A percentile compares a stretch with the other conserved stretches of the same genome.
Conservation (phyloP, 164 flowering plant species). For the Magnolia changhungtana region DNA sequence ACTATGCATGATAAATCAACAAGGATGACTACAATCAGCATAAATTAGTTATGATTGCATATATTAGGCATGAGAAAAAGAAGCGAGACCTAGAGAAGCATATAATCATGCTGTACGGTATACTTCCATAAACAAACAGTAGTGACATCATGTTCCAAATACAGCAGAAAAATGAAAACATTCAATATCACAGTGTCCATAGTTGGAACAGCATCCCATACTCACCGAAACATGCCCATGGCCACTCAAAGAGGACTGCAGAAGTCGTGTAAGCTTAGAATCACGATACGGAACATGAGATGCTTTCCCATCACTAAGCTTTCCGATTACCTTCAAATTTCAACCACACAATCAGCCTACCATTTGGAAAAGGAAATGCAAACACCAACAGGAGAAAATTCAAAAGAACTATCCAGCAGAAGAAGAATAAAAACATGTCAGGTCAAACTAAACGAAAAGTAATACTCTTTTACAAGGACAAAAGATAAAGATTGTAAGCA, state of each 20-base stretch:
- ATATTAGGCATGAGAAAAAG: not conserved
- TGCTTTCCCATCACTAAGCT: conserved; percentile 93
- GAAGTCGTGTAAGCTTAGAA: conserved; percentile 96
- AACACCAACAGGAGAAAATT: not conserved
- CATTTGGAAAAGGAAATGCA: not conserved
- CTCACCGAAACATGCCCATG: conserved; percentile 98
- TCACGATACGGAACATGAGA: conserved; percentile 98
- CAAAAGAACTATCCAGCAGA: not conserved
- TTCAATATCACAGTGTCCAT: not conserved
- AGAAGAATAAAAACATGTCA: not conserved
- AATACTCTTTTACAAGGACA: no score
- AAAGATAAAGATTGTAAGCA: no score
- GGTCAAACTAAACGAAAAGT: no score
- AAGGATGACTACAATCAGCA: not conserved
- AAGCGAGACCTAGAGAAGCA: not conserved
- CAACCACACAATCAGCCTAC: conserved; percentile 18
- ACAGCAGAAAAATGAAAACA: not conserved
- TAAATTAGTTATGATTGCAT: not conserved
- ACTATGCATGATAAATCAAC: not conserved
- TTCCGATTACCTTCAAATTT: conserved; percentile 83
- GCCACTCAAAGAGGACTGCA: conserved; percentile 95
- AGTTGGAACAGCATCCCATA: not conserved
- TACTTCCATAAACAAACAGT: not conserved
- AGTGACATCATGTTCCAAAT: not conserved
- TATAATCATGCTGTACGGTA: not conserved